Evolutionary conservation across 768 basidiomycete genomes (phyloP).

Genomic region (Psilocybe tampanensis): DNA sequence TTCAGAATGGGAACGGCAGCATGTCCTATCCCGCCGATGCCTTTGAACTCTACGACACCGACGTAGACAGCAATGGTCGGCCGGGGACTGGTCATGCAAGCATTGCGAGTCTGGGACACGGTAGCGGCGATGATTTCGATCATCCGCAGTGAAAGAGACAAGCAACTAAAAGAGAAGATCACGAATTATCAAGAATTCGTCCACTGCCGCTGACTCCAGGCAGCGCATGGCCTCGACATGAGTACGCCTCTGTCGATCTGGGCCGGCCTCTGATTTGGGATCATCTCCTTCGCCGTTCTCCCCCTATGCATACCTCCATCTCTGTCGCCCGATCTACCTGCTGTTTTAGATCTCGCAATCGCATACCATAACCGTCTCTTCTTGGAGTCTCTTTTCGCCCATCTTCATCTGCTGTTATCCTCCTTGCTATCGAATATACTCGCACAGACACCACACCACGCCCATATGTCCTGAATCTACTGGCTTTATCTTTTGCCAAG

Average conservation of each 20-base stretch:
- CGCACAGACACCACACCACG: too few relatives aligned
- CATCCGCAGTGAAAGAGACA: constrained; percentile 16
- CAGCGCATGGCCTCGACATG: too few relatives aligned
- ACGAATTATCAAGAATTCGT: not conserved
- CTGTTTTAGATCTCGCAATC: not conserved
- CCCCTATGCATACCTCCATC: too few relatives aligned
- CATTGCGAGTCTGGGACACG: constrained; percentile 18
- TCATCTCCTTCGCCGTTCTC: too few relatives aligned
- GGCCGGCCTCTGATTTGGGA: too few relatives aligned
- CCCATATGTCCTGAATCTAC: too few relatives aligned
- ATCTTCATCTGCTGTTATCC: not conserved
- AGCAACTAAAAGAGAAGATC: not conserved
- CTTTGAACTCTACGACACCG: constrained; percentile 38
- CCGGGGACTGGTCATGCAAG: constrained; percentile 23
- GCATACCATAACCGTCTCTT: too few relatives aligned
- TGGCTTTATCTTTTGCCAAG: too few relatives aligned
- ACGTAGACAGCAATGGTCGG: constrained; percentile 29
- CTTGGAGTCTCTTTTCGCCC: not conserved
- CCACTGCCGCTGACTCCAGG: not conserved
- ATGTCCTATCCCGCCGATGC: constrained; percentile 27
- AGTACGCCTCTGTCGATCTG: too few relatives aligned
- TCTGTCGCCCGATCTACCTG: too few relatives aligned
- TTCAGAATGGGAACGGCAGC: constrained; percentile 24
- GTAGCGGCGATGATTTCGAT: constrained; percentile 20
- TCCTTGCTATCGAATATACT: not conserved